These are phyloP conservation scores for Senecio squalidus DNA, from an alignment of 140 eudicot species.

Conservation along the genomic window DNA sequence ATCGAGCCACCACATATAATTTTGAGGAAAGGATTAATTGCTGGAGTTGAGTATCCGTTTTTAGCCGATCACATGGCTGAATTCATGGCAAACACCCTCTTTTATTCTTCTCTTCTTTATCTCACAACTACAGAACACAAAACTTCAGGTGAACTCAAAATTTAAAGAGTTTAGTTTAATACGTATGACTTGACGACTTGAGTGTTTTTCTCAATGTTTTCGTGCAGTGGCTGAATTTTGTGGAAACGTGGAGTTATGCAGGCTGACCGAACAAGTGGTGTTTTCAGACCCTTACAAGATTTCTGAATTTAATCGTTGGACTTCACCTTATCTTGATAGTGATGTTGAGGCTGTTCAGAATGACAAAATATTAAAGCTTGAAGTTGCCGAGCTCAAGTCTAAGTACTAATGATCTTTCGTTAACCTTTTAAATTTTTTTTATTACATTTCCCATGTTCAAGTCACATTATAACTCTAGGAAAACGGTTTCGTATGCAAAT, in stretches of 20 bases:
- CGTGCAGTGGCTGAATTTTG: constrained; percentile 85
- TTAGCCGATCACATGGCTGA: constrained; percentile 88
- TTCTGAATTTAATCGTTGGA: constrained; percentile 70
- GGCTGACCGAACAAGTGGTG: constrained; percentile 88
- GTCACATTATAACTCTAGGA: background rate
- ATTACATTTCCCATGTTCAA: background rate
- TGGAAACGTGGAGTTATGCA: constrained; percentile 83
- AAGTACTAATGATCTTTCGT: constrained; percentile 33
- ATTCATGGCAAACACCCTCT: constrained; percentile 75
- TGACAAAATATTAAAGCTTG: constrained; percentile 73
- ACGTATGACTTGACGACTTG: constrained; percentile 6
- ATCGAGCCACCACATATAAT: constrained; percentile 91
- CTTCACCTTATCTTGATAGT: constrained; percentile 81
- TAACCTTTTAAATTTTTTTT: background rate
- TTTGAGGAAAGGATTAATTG: constrained; percentile 77
- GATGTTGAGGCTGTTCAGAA: constrained; percentile 83
- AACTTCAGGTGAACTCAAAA: constrained; percentile 68
- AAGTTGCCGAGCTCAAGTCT: constrained; percentile 82
- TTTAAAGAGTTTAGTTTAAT: too few relatives aligned
- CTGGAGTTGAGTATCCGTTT: constrained; percentile 77
- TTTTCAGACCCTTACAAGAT: constrained; percentile 92
- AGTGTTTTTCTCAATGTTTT: constrained; percentile 9
- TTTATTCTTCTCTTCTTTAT: constrained; percentile 79
- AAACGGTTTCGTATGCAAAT: constrained; percentile 8
- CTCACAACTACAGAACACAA: constrained; percentile 88